Evolutionary conservation across 2,329 filamentous ascomycete genomes (phyloP), one percentile per base, ranked within the genome.

Genomic region (Neofusicoccum parvum): DNA sequence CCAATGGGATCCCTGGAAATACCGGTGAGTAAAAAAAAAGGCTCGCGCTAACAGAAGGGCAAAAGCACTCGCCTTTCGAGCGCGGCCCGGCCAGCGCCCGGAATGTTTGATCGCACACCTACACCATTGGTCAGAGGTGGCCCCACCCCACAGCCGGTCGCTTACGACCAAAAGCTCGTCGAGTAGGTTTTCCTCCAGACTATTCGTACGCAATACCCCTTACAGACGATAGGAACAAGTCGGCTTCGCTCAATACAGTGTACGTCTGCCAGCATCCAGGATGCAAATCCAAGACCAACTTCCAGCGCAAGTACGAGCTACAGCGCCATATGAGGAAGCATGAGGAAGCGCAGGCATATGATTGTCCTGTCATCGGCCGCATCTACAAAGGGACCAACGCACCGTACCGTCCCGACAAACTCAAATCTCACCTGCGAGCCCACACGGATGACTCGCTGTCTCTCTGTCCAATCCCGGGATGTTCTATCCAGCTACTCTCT

Each of bases 291-390:
- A 64, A 54, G 3, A 66, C 49, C 9, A 65, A 67, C 3, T 72
- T 70, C 69, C 66, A 69, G 34, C 67, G 70, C 50, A 68, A 67
- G 23, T 69, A 67, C 23, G 70, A 72, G n/a, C 66, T 71, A 4
- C 53, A 70, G 45, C 67, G 69, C 10, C 70, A 72, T 56, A 70
- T 70, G 69, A 48, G 59, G 10, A 70, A 65, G 34, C 68, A 73
- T 34, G 27, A 34, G 2, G 45, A 56, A 1, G 11, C 5, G 20
- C 49, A 37, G 15, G 63, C 56, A 15, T 62, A 62, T 41, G 53
- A 60, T 15, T 71, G 67, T 53, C 67, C 65, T 12, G 36, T 69
- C 10, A 12, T 41, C 20, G 43, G 32, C 14, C 72, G 71, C 45
- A 32, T 51, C 10, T 41, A 15, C n/a, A 56, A 17, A 56, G 62